Conservation (phyloP, 1,139 yeast genomes). For the Sporopachydermia cereana region DNA sequence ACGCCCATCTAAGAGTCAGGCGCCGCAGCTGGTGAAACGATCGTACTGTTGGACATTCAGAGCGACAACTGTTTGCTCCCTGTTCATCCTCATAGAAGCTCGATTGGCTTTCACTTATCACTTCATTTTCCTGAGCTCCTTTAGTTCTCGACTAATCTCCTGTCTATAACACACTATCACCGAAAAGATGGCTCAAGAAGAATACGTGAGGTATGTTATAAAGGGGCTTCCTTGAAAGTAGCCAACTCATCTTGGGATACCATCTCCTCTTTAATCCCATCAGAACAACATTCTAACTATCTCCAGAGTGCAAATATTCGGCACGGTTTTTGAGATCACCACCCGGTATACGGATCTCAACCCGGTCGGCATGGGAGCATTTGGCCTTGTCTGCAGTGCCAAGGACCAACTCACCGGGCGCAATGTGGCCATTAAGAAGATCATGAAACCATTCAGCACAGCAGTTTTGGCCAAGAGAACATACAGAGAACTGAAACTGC, state of each 20-base stretch:
- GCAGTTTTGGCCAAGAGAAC: constrained; percentile 94
- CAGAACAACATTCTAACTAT: neutral
- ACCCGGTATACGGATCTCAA: constrained; percentile 81
- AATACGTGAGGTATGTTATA: constrained; percentile 4
- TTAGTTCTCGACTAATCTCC: no score
- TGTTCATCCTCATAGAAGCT: no score
- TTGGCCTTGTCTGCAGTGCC: constrained; percentile 95
- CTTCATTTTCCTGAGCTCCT: no score
- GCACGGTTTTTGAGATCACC: constrained; percentile 91
- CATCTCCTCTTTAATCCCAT: no score
- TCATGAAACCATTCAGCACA: constrained; percentile 94
- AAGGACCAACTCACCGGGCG: constrained; percentile 83
- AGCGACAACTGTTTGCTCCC: no score
- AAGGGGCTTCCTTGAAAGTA: neutral
- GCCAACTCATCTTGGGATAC: no score
- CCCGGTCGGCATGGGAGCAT: constrained; percentile 99
- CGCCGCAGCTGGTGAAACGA: no score
- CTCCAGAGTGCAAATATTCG: constrained; percentile 42
- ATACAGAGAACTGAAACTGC: constrained; percentile 83
- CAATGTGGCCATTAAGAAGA: constrained; percentile 93
- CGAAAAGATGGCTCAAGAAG: constrained; percentile 5
- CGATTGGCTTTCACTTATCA: no score
- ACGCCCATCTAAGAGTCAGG: no score
- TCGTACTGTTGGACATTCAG: no score
- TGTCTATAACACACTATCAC: no score